Evolutionary conservation across 768 basidiomycete genomes (phyloP), one percentile per base, ranked within the genome.

Genomic region (Stropharia rugosoannulata): DNA sequence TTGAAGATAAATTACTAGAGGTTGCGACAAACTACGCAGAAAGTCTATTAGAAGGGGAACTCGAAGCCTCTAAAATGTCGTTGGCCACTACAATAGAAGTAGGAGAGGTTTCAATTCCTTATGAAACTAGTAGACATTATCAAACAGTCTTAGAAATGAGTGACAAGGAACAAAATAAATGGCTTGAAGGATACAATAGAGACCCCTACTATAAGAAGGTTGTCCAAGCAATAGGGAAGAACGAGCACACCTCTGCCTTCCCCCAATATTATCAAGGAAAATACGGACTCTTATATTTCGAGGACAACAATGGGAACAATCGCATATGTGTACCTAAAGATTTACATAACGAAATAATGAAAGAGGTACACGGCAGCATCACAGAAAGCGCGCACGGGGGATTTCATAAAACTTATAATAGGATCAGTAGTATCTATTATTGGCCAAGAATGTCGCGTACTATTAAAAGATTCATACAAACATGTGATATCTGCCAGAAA

Each of bases 401-500:
- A 5, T 22, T 19, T 6, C 25, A 36, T 3, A 49, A 48, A 19
- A 8, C 55, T 16, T 49, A 42, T 12, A 9, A 36, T 0, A 12
- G 37, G 0, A 8, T 59, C 2, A 39, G 12, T 2, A 25, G 10
- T 0, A 11, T 22, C 5, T 59, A 55, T 25, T 59, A 59, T 12
- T 59, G 58, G 48, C 37, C 37, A 25, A 16, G 49, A 4, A 50
- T 59, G 54, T 40, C 49, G 25, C 2, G n/a, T 2, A 54, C 51
- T 27, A 35, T 49, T 5, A 13, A 44, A 27, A 5, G 39, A 5
- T 59, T 45, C 15, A 40, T 40, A 19, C 16, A 41, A 2, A 51
- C 40, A 1, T 59, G 58, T 19, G 44, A 59, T 43, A 12, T 49
- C 0, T 59, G 58, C 16, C 58, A 59, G 36, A 59, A 59, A 35